Evolutionary conservation across 2,329 filamentous ascomycete genomes (phyloP).

Genomic region (Stachybotrys chartarum): DNA sequence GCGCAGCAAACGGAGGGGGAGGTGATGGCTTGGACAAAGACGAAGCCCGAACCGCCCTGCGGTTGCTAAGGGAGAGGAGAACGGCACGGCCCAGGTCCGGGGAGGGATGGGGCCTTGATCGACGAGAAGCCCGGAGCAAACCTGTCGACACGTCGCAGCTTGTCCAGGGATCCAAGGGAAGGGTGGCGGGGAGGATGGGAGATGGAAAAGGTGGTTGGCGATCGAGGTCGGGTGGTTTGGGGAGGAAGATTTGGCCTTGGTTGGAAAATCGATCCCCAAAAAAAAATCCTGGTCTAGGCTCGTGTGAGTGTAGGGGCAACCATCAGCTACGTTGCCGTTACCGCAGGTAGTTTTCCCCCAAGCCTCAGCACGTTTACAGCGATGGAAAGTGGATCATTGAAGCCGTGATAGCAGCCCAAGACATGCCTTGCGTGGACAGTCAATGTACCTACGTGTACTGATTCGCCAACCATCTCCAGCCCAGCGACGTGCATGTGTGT

Average conservation of each 20-base stretch:
- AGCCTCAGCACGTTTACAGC: no score
- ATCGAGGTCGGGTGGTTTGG: slow-evolving; percentile 19
- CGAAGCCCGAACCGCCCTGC: slow-evolving; percentile 18
- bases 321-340: not conserved
- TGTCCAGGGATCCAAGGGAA: not conserved
- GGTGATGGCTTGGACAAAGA: slow-evolving; percentile 6
- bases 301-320: not conserved
- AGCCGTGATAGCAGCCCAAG: no score
- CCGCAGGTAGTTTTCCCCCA: no score
- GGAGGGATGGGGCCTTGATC: not conserved
- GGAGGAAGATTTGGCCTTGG: slow-evolving; percentile 7
- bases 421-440: no score
- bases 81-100: slow-evolving; percentile 8
- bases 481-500: no score
- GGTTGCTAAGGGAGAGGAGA: slow-evolving; percentile 5
- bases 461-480: no score
- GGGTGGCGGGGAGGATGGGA: not conserved
- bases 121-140: not conserved
- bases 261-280: not conserved
- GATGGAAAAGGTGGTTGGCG: slow-evolving; percentile 1
- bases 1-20: slow-evolving; percentile 4
- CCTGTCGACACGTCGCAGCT: not conserved
- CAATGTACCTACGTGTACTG: no score
- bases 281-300: not conserved
- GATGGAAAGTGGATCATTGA: no score